Evolutionary conservation across 805 yeast genomes (phyloP).

Genomic region (Candida nonsorbophila): DNA sequence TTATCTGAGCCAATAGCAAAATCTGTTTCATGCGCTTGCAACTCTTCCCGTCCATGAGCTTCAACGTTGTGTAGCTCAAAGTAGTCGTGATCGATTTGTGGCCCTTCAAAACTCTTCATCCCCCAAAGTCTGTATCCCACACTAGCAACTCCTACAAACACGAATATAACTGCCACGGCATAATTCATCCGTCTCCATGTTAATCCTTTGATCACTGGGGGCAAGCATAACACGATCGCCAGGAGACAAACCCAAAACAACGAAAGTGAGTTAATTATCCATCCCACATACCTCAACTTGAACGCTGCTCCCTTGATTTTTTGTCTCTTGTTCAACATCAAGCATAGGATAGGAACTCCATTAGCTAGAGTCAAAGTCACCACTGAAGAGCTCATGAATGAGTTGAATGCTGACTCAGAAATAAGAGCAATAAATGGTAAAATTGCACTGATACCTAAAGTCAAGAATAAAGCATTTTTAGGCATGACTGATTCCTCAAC

Average conservation of each 20-base stretch:
- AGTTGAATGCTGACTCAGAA: slow-evolving; percentile 72
- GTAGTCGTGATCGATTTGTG: slow-evolving; percentile 44
- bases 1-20: slow-evolving; percentile 13
- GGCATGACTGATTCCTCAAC: slow-evolving; percentile 58
- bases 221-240: slow-evolving; percentile 60
- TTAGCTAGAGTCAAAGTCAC: slow-evolving; percentile 70
- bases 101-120: slow-evolving; percentile 55
- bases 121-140: slow-evolving; percentile 63
- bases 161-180: slow-evolving; percentile 57
- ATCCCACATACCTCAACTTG: slow-evolving; percentile 58
- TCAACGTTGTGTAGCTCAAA: slow-evolving; percentile 30
- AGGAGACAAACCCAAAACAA: slow-evolving; percentile 57
- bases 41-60: slow-evolving; percentile 11
- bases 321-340: slow-evolving; percentile 52
- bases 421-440: slow-evolving; percentile 63
- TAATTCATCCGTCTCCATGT: slow-evolving; percentile 48
- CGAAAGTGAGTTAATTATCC: slow-evolving; percentile 55
- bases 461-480: slow-evolving; percentile 59
- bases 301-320: slow-evolving; percentile 66
- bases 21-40: slow-evolving; percentile 5
- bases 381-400: slow-evolving; percentile 81
- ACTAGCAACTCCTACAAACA: slow-evolving; percentile 42
- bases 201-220: slow-evolving; percentile 49
- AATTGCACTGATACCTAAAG: slow-evolving; percentile 55
- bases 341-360: slow-evolving; percentile 67